Base-by-base conservation (phyloP, 2,329 filamentous ascomycete genomes). In the Fusarium dlaminii region DNA sequence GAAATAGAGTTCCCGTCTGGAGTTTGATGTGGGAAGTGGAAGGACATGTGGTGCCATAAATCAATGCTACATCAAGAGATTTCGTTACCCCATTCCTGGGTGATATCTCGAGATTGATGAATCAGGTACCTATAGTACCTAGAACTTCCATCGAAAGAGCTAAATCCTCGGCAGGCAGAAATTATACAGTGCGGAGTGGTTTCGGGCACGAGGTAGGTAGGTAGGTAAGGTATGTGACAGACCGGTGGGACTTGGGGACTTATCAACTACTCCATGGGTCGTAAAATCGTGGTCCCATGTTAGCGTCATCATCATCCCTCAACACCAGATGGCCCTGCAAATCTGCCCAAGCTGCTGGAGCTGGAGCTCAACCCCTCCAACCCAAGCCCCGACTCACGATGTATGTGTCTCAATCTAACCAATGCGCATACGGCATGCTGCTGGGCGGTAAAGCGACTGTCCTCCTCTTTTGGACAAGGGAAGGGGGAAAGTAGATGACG, bases 251-350 rank as follows among this genome's bases (percentile, higher is more conserved):
- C 59, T 48, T 43, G 36, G 40, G 40, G 24, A 40, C 34, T 42
- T 30, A n/a, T 27, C 51, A 18, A 30, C 63, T 57, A 61, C 59
- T 51, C 58, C 61, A 76, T 75, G 74, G 63, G 46, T 60, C 52
- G 36, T 49, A 32, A 48, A 63, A 60, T 55, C 58, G 61, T 78
- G 75, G 77, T 69, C 75, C 65, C 74, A 78, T 79, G 55, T 66
- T 63, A 51, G 66, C 77, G 77, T 79, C 77, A 78, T 76, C 77
- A 73, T 71, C 72, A 70, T 71, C 68, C 66, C 58, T 72, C 71
- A 68, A 66, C 73, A 59, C 72, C 72, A 73, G 72, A 75, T 73
- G 39, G 56, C 39, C 61, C 64, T 66, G 64, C 66, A 75, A 70
- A 72, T 70, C 61, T 72, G 60, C 49, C 69, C 60, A 66, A 73